A percentile compares a stretch with the other conserved stretches of the same genome.
These are phyloP conservation scores for Hypomontagnella monticulosa DNA, from an alignment of 495 filamentous ascomycete genomes.

Conservation along the genomic window DNA sequence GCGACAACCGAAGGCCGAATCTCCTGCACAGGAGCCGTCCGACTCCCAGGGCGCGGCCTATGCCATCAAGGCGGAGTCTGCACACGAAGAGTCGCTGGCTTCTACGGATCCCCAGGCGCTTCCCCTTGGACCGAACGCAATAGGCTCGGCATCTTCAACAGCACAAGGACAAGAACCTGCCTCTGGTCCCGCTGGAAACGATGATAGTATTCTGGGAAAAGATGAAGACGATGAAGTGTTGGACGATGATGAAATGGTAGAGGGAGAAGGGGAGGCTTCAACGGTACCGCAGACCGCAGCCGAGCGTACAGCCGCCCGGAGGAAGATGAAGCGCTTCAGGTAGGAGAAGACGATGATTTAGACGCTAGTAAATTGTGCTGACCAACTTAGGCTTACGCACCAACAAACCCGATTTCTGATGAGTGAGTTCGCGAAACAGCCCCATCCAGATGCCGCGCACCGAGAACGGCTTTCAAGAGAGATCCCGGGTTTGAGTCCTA, in stretches of 20 bases:
- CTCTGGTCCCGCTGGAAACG: constrained; percentile 48
- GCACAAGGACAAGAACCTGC: constrained; percentile 48
- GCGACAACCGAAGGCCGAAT: constrained; percentile 53
- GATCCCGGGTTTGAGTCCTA: constrained; percentile 90
- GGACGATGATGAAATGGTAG: constrained; percentile 60
- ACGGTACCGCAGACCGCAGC: constrained; percentile 69
- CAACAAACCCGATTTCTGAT: constrained; percentile 96
- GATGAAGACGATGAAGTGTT: constrained; percentile 66
- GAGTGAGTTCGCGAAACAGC: constrained; percentile 96
- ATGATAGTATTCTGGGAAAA: constrained; percentile 57
- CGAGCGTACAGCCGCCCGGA: constrained; percentile 79
- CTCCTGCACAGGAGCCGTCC: constrained; percentile 49
- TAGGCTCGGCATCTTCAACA: constrained; percentile 54
- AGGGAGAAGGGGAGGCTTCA: constrained; percentile 57
- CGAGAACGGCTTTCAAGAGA: constrained; percentile 88
- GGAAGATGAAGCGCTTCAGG: constrained; percentile 97
- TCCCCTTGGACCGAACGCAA: constrained; percentile 53
- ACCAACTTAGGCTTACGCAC: constrained; percentile 79
- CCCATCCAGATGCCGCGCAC: constrained; percentile 94
- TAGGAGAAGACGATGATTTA: constrained; percentile 52
- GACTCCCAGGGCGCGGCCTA: constrained; percentile 51
- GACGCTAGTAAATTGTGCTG: constrained; percentile 16
- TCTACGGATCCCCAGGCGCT: constrained; percentile 53
- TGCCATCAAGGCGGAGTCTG: constrained; percentile 51
- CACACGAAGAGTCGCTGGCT: constrained; percentile 56